Percentiles rank a stretch among this genome's conserved stretches.
Evolutionary conservation across 1,284 basidiomycete genomes (phyloP).

Genomic region (Jaminaea rosea): DNA sequence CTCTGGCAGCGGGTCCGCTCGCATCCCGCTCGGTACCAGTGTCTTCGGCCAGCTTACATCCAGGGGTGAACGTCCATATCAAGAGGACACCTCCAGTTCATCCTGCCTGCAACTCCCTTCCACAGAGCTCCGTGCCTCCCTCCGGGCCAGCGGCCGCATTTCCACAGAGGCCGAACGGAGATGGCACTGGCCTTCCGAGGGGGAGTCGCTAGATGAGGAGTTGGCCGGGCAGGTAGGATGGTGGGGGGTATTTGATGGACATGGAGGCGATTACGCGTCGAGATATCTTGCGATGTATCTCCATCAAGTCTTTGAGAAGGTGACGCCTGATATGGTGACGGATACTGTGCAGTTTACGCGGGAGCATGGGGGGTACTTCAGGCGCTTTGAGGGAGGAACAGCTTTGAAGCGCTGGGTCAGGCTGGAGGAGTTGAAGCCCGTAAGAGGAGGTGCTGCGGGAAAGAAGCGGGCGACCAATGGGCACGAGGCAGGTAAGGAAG

Average conservation of each 20-base stretch:
- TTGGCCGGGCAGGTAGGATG: conserved; percentile 41
- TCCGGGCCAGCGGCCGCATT: conserved; percentile 9
- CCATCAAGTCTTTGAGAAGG: conserved; percentile 36
- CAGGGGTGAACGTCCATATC: conserved; percentile 33
- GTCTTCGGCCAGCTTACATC: conserved; percentile 27
- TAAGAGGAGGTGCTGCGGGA: conserved; percentile 18
- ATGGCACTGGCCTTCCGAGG: conserved; percentile 21
- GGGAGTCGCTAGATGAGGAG: conserved; percentile 28
- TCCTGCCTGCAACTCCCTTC: conserved; percentile 33
- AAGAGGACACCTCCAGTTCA: conserved; percentile 40
- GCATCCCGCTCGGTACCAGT: conserved; percentile 19
- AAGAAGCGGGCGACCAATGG: conserved; percentile 4
- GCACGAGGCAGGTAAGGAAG: conserved; percentile 1
- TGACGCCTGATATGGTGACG: conserved; percentile 30
- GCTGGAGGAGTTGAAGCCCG: conserved; percentile 23
- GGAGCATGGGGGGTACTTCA: conserved; percentile 40
- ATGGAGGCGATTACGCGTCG: conserved; percentile 37
- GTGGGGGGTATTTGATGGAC: conserved; percentile 43
- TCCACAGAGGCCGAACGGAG: conserved; percentile 11
- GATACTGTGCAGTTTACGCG: conserved; percentile 42
- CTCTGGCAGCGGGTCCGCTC: conserved; percentile 10
- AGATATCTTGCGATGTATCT: conserved; percentile 27
- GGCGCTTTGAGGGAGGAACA: conserved; percentile 35
- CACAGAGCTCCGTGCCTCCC: conserved; percentile 24
- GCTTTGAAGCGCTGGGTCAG: conserved; percentile 38